Conservation (phyloP, 495 filamentous ascomycete genomes). For the Penicillium macrosclerotiorum region DNA sequence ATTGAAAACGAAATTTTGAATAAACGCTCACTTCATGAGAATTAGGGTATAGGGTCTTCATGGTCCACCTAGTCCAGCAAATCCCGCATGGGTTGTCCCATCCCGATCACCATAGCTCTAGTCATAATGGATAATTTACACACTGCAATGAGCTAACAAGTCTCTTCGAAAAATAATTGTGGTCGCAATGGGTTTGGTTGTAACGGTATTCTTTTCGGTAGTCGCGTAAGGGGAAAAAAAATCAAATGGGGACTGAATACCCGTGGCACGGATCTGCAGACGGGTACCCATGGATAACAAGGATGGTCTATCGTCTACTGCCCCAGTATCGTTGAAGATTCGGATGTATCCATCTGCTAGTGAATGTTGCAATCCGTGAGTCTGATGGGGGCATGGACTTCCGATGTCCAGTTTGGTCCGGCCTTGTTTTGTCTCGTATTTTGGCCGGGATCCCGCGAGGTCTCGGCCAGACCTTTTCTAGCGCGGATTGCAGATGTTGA, state of each 20-base stretch:
- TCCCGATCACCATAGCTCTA: no score
- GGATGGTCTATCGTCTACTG: constrained; percentile 23
- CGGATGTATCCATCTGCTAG: constrained; percentile 19
- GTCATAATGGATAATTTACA: background rate
- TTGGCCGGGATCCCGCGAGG: constrained; percentile 9
- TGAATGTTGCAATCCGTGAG: constrained; percentile 1
- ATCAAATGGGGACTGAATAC: constrained; percentile 3
- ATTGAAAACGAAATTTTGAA: no score
- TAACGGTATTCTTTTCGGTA: constrained; percentile 9
- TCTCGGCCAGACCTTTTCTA: constrained; percentile 12
- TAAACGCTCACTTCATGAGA: no score
- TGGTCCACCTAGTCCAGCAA: no score
- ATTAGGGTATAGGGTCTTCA: no score
- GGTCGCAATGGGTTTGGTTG: constrained; percentile 28
- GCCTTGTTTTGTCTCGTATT: constrained; percentile 1
- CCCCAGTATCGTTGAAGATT: constrained; percentile 34
- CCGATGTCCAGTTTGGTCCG: no score
- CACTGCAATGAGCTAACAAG: background rate
- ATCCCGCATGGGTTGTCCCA: no score
- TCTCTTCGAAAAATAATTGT: background rate
- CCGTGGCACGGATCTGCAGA: background rate
- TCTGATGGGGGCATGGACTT: background rate
- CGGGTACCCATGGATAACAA: no score
- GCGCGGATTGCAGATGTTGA: constrained; percentile 37
- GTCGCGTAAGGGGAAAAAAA: constrained; percentile 26